Conservation (phyloP, 164 flowering plant species). For the Litsea cubeba region DNA sequence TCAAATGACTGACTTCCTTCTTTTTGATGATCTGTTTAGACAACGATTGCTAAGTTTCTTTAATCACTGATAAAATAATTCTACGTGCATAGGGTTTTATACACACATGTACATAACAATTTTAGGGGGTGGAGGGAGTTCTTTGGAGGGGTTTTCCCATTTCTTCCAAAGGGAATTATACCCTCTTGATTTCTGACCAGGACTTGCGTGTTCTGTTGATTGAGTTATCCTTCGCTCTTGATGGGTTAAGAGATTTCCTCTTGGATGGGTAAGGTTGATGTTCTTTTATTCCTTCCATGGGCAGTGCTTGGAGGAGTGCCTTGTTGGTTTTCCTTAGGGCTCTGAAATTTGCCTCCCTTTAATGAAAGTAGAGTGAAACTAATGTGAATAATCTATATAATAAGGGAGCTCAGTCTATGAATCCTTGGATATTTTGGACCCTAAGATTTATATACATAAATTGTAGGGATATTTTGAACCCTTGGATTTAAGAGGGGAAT, state of each 20-base stretch:
- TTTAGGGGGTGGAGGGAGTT: background rate
- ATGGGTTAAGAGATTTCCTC: background rate
- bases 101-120: background rate
- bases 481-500: no score
- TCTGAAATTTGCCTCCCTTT: no score
- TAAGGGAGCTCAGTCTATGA: no score
- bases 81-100: background rate
- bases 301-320: background rate
- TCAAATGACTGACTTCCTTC: background rate
- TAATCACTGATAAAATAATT: background rate
- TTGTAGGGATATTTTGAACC: no score
- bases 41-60: background rate
- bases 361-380: no score
- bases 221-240: background rate
- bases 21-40: background rate
- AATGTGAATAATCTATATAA: no score
- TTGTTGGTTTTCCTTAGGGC: background rate
- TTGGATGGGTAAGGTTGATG: background rate
- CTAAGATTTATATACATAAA: no score
- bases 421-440: no score
- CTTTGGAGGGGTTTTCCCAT: background rate
- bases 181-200: conserved; percentile 19
- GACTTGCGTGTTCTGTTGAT: background rate
- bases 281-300: background rate
- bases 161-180: conserved; percentile 15